Evolutionary conservation across 257 asterid genomes (phyloP).

Genomic region (Nicotiana sylvestris): DNA sequence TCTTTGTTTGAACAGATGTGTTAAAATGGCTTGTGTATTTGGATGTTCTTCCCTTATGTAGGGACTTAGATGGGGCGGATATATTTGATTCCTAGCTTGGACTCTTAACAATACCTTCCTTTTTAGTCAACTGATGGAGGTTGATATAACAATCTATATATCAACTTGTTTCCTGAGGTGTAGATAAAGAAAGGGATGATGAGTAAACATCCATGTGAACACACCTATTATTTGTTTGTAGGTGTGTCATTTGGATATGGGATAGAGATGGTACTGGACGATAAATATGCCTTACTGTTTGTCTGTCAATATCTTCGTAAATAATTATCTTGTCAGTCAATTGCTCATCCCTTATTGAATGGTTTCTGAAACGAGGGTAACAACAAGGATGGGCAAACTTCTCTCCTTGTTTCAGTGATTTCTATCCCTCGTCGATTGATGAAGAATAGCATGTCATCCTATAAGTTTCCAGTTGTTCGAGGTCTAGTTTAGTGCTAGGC

Average conservation of each 20-base stretch:
- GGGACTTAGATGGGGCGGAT: not conserved
- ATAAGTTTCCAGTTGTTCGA: not conserved
- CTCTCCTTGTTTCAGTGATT: not conserved
- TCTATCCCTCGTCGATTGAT: not conserved
- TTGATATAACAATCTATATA: not conserved
- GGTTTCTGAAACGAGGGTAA: not conserved
- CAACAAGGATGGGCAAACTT: not conserved
- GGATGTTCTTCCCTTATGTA: not conserved
- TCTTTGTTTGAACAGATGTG: not conserved
- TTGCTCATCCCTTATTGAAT: not conserved
- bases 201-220: not conserved
- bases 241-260: not conserved
- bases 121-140: not conserved
- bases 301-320: not conserved
- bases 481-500: not conserved
- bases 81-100: too few relatives aligned
- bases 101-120: too few relatives aligned
- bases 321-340: not conserved
- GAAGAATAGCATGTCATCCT: not conserved
- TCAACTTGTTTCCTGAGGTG: not conserved
- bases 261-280: not conserved
- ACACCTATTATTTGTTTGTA: not conserved
- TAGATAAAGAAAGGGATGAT: not conserved
- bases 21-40: not conserved
- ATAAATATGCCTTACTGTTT: not conserved